Base-by-base conservation (phyloP, 2,329 filamentous ascomycete genomes). In the Zopfia rhizophila region DNA sequence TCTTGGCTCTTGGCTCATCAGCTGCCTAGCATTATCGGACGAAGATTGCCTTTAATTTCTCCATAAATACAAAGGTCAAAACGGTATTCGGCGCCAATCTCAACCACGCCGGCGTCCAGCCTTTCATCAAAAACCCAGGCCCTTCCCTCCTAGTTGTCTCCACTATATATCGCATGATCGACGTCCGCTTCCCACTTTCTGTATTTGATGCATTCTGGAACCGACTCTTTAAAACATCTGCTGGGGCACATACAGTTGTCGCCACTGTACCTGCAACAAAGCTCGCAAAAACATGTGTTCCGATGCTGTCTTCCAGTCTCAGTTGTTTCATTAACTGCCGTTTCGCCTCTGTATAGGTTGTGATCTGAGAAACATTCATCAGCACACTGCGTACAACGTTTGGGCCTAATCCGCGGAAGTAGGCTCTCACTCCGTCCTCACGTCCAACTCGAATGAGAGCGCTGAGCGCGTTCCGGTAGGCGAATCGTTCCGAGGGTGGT, bases 301-400 rank as follows among this genome's bases (percentile, higher is more conserved):
- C 63, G 11, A 74, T 64, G 23, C 75, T 72, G 42, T 78, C 75
- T 12, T 65, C 60, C 1, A 74, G 14, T 7, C 22, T 24, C 4
- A 44, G 32, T 19, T 16, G 4, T 14, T 11, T 16, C 19, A 33
- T 38, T 12, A 45, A 27, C 17, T 32, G 32, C 22, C 13, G 17
- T 23, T 49, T 45, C 3, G 41, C 41, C 25, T 27, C 40, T 10
- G 41, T 23, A 31, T 55, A 76, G 69, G 74, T 74, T 38, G 74
- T 74, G 12, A 77, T 77, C 42, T 77, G 75, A 4, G 72, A 74
- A 4, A 77, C 72, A 48, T 77, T 78, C 75, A 78, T 78, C 38
- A 78, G 61, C 10, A 77, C 62, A 47, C 74, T 77, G 32, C 75
- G 61, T 1, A 70, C 66, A 2, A 77, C 64, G 24, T 77, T 78